A percentile compares a stretch with the other conserved stretches of the same genome.
phyloP scores from a whole-genome alignment of 768 basidiomycete genomes.

The Psilocybe cyanescens region DNA sequence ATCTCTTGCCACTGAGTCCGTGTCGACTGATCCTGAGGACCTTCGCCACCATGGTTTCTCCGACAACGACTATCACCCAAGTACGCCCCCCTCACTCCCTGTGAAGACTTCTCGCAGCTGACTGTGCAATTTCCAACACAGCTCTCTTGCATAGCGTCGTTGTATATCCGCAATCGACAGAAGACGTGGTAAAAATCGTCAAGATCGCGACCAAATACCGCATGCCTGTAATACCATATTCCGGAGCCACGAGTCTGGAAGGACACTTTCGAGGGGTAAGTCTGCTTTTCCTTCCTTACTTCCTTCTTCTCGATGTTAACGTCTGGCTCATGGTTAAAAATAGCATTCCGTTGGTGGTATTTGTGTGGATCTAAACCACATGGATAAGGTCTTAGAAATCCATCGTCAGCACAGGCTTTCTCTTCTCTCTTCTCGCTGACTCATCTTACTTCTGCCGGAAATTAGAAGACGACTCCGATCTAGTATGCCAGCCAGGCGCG shows the following conservation, averaged over 20 bases:
- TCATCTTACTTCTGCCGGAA: background rate
- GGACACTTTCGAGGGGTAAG: conserved; percentile 73
- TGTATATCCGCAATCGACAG: conserved; percentile 69
- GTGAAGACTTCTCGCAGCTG: background rate
- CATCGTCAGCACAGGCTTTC: conserved; percentile 47
- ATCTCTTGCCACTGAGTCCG: conserved; percentile 11
- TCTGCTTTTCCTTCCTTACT: conserved; percentile 7
- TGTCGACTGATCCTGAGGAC: conserved; percentile 56
- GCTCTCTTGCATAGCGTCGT: conserved; percentile 54
- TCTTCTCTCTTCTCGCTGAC: background rate
- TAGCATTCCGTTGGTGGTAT: conserved; percentile 63
- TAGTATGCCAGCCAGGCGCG: conserved; percentile 75
- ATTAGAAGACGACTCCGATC: conserved; percentile 69
- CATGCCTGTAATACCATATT: conserved; percentile 80
- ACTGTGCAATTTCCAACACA: background rate
- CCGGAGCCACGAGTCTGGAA: conserved; percentile 83
- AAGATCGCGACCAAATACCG: conserved; percentile 73
- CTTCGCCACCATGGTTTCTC: conserved; percentile 59
- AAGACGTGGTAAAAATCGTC: conserved; percentile 82
- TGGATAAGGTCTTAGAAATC: conserved; percentile 80
- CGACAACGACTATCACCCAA: conserved; percentile 49
- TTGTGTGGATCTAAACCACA: conserved; percentile 76
- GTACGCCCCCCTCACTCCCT: conserved; percentile 32
- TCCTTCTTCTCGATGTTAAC: background rate
- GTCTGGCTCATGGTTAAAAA: background rate